A percentile compares a stretch with the other conserved stretches of the same genome.
Evolutionary conservation across 352 stramenopile genomes (phyloP).

Genomic region (Aphanomyces astaci): DNA sequence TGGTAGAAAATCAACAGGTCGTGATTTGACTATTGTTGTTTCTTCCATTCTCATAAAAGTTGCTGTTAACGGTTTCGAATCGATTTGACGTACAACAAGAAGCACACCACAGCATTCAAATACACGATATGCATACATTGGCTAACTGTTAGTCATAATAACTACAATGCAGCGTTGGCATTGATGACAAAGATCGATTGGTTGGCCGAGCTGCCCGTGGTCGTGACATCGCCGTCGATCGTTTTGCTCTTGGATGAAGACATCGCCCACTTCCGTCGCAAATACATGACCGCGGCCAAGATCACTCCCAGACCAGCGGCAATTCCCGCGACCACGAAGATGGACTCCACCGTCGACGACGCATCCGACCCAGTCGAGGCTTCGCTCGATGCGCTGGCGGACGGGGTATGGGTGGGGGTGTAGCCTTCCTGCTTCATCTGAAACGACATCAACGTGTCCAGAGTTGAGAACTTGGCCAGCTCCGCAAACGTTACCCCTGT

Average conservation of each 20-base stretch:
- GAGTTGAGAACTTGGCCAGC: background rate
- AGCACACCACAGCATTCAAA: too few relatives aligned
- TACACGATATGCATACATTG: too few relatives aligned
- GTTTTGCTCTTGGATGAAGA: background rate
- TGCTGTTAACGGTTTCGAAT: too few relatives aligned
- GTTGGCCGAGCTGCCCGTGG: background rate
- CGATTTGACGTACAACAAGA: too few relatives aligned
- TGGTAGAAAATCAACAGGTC: too few relatives aligned
- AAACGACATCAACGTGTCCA: background rate
- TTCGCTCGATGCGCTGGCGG: background rate
- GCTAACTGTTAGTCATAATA: too few relatives aligned
- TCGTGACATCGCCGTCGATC: background rate
- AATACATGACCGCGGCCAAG: background rate
- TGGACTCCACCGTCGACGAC: background rate
- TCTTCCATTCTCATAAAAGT: too few relatives aligned
- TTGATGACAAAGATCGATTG: slow-evolving; percentile 13
- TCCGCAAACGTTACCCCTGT: background rate
- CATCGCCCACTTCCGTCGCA: background rate
- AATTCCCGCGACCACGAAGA: background rate
- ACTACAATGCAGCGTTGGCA: background rate
- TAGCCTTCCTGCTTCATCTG: background rate
- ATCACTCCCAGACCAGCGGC: background rate
- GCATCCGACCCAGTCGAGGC: background rate
- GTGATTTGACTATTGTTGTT: too few relatives aligned
- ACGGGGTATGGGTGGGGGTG: background rate